Evolutionary conservation across 768 basidiomycete genomes (phyloP).

Genomic region (Suillus sp.): DNA sequence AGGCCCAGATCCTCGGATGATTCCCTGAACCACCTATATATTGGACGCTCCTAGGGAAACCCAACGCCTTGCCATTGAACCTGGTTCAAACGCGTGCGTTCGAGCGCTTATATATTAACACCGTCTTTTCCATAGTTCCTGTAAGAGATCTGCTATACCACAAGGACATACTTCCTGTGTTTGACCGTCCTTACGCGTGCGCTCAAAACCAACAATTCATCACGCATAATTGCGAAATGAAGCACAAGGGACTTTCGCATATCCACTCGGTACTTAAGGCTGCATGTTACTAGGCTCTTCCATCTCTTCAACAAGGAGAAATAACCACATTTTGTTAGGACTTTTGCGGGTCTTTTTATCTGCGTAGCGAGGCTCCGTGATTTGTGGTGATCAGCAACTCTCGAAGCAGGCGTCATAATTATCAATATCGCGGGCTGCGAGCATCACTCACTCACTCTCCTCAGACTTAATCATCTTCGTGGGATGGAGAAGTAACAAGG

Average conservation of each 20-base stretch:
- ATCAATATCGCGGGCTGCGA: not conserved
- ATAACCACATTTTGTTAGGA: conserved; percentile 27
- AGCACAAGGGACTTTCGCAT: not conserved
- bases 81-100: not conserved
- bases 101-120: not conserved
- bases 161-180: not conserved
- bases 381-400: conserved; percentile 31
- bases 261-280: not conserved
- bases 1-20: conserved; percentile 68
- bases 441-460: conserved; percentile 15
- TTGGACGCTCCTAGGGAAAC: not conserved
- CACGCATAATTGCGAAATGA: not conserved
- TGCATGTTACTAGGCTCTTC: conserved; percentile 43
- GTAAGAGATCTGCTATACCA: not conserved
- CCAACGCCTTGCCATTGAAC: not conserved
- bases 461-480: conserved; percentile 20
- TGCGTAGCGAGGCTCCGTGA: conserved; percentile 29
- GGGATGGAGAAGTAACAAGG: conserved; percentile 29
- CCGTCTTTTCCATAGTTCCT: not conserved
- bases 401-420: conserved; percentile 12
- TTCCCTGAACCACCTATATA: conserved; percentile 3
- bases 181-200: not conserved
- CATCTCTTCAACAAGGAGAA: conserved; percentile 35
- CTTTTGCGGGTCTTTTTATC: conserved; percentile 31
- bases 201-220: no score